A percentile compares a stretch with the other conserved stretches of the same genome.
Evolutionary conservation across 2,329 filamentous ascomycete species (phyloP).

Genomic region (Cercospora berteroae): DNA sequence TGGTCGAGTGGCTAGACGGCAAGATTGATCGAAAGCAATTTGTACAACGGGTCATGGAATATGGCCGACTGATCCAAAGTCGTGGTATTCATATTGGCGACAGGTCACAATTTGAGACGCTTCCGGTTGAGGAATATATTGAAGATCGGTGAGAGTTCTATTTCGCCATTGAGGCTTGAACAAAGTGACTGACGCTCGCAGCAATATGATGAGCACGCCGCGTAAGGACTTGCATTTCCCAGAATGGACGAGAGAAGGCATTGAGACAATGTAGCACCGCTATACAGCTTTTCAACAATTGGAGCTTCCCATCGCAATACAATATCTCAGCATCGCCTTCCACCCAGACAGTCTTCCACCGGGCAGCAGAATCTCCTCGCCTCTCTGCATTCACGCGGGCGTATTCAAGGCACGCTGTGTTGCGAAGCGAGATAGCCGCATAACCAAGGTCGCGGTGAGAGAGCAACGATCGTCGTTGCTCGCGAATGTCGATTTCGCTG

Average conservation of each 20-base stretch:
- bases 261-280: slow-evolving; percentile 6
- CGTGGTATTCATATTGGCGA: slow-evolving; percentile 43
- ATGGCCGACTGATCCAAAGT: slow-evolving; percentile 41
- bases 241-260: slow-evolving; percentile 23
- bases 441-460: neutral
- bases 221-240: slow-evolving; percentile 22
- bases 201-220: slow-evolving; percentile 24
- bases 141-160: slow-evolving; percentile 26
- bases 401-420: neutral
- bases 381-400: neutral
- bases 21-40: slow-evolving; percentile 39
- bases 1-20: slow-evolving; percentile 44
- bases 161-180: neutral
- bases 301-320: neutral
- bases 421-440: neutral
- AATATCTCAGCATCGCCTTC: neutral
- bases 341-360: neutral
- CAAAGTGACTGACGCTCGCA: neutral
- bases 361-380: neutral
- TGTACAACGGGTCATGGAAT: slow-evolving; percentile 41
- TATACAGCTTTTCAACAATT: neutral
- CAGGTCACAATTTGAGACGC: slow-evolving; percentile 41
- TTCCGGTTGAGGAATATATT: slow-evolving; percentile 42
- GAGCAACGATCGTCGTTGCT: neutral
- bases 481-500: neutral